Evolutionary conservation across 75 land plant genomes (phyloP).

Genomic region (Azolla pinnata): DNA sequence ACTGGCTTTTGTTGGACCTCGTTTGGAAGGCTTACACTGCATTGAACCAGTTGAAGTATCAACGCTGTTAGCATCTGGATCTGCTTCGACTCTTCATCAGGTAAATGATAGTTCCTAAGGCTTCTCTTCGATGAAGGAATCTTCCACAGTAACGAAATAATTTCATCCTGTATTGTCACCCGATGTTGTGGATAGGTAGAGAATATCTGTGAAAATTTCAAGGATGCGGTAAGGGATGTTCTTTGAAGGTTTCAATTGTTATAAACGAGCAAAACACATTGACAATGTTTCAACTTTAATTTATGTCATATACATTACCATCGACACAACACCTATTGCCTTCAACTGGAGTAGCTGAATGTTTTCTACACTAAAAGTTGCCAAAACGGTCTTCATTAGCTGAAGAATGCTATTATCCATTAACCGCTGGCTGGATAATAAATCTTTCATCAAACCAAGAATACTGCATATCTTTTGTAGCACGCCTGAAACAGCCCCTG

Average conservation of each 20-base stretch:
- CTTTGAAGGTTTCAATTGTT: no score
- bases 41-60: conserved; percentile 80
- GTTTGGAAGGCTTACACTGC: conserved; percentile 53
- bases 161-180: conserved; percentile 67
- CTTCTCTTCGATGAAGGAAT: conserved; percentile 69
- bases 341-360: conserved; percentile 92
- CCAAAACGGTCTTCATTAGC: conserved; percentile 70
- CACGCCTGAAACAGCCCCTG: conserved; percentile 49
- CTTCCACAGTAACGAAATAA: conserved; percentile 66
- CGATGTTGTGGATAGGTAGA: conserved; percentile 71
- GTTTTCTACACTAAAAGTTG: conserved; percentile 78
- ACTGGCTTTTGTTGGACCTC: conserved; percentile 9
- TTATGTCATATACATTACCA: conserved; percentile 37
- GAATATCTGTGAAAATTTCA: conserved; percentile 74
- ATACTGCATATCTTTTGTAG: conserved; percentile 86
- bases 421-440: conserved; percentile 56
- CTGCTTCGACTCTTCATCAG: conserved; percentile 92
- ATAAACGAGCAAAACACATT: conserved; percentile 5
- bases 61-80: conserved; percentile 94
- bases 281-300: neutral
- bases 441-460: conserved; percentile 64
- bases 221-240: no score
- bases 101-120: conserved; percentile 69
- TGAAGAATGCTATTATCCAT: conserved; percentile 86
- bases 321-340: conserved; percentile 66